Percentiles rank a stretch among this genome's conserved stretches.
These are phyloP conservation scores for Quercus bicolor DNA, from an alignment of 306 rosid species.

Conservation along the genomic window DNA sequence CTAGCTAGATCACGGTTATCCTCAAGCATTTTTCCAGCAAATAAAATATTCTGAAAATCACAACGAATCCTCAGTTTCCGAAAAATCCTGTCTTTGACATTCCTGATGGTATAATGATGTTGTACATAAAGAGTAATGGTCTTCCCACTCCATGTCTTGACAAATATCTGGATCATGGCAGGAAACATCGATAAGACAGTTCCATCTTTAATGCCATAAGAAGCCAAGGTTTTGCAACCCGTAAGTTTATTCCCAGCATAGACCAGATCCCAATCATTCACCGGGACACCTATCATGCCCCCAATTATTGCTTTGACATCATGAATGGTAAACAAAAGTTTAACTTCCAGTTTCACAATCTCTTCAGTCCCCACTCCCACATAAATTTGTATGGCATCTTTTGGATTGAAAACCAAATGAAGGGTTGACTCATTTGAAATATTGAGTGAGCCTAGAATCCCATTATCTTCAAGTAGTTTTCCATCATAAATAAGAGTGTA, in stretches of 20 bases:
- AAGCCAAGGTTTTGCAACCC: constrained; percentile 25
- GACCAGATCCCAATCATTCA: not conserved
- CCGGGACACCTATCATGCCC: constrained; percentile 5
- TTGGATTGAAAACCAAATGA: constrained; percentile 16
- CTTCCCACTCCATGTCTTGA: constrained; percentile 12
- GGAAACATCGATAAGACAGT: not conserved
- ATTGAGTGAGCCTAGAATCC: constrained; percentile 9
- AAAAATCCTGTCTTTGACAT: not conserved
- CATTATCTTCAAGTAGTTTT: constrained; percentile 20
- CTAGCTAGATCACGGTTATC: not conserved
- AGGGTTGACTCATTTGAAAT: constrained; percentile 10
- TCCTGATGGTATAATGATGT: not conserved
- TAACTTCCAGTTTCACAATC: not conserved
- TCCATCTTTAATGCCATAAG: constrained; percentile 16
- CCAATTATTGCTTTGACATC: constrained; percentile 20
- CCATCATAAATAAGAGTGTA: constrained; percentile 19
- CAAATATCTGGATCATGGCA: constrained; percentile 18
- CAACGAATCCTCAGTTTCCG: not conserved
- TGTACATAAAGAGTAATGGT: not conserved
- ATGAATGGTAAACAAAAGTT: constrained; percentile 7
- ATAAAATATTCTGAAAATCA: not conserved
- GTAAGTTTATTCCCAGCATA: constrained; percentile 13
- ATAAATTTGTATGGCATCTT: not conserved
- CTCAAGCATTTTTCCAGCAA: not conserved
- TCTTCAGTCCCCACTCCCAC: constrained; percentile 9